A percentile compares a stretch with the other conserved stretches of the same genome.
Evolutionary conservation across 257 asterid genomes (phyloP).

Genomic region (Linderniella brevidens): DNA sequence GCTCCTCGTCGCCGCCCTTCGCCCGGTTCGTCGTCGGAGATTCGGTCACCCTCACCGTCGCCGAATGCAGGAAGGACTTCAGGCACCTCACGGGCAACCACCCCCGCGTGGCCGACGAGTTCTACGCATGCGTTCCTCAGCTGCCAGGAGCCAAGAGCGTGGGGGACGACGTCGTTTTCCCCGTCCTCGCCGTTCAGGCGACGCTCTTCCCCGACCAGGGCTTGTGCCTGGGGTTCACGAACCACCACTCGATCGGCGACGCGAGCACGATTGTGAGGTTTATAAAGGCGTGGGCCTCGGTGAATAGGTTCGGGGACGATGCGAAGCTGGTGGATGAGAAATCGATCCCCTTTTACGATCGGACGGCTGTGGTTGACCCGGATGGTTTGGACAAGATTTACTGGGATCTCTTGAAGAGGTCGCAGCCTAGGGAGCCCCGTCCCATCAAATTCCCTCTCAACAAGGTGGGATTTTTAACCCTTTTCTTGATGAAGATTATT

Average conservation of each 20-base stretch:
- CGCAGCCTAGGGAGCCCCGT: background rate
- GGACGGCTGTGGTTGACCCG: no score
- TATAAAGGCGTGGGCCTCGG: conserved; percentile 10
- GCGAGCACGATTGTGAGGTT: conserved; percentile 9
- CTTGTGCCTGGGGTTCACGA: conserved; percentile 12
- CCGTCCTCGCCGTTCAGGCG: conserved; percentile 16
- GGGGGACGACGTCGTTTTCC: background rate
- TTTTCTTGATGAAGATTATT: no score
- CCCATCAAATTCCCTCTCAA: conserved; percentile 1
- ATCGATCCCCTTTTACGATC: conserved; percentile 8
- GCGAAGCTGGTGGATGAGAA: no score
- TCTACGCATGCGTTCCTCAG: conserved; percentile 8
- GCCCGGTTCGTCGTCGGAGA: conserved; percentile 11
- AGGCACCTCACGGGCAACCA: conserved; percentile 7
- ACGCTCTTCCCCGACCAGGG: conserved; percentile 22
- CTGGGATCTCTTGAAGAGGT: conserved; percentile 1
- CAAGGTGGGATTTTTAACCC: background rate
- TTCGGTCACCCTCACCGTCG: conserved; percentile 6
- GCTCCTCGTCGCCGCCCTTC: conserved; percentile 16
- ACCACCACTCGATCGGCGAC: conserved; percentile 17
- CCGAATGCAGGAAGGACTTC: conserved; percentile 15
- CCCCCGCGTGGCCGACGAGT: conserved; percentile 9
- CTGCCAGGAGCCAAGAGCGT: background rate
- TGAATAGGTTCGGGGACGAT: conserved; percentile 3
- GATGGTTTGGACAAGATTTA: background rate